These are phyloP conservation scores for Apiospora koreana DNA, from an alignment of 2,329 filamentous ascomycete genomes.

Conservation along the genomic window DNA sequence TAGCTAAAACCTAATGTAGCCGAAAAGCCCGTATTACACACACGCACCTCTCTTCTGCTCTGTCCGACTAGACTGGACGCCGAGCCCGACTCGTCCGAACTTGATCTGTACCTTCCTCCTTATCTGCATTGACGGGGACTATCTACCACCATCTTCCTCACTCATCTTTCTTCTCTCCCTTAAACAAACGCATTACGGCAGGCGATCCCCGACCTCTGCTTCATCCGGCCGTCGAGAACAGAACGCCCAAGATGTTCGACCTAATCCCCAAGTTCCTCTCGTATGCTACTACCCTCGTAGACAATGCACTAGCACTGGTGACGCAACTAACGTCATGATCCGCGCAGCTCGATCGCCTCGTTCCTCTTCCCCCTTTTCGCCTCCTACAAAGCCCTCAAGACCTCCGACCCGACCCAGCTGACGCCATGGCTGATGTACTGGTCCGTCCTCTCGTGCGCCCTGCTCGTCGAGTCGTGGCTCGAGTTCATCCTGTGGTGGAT, in stretches of 20 bases:
- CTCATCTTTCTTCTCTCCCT: background rate
- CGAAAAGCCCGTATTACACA: background rate
- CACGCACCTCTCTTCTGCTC: background rate
- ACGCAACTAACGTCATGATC: background rate
- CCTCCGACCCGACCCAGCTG: slow-evolving; percentile 82
- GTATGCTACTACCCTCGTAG: slow-evolving; percentile 45
- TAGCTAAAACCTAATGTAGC: slow-evolving; percentile 8
- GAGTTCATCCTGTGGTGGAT: slow-evolving; percentile 88
- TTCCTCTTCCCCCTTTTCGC: slow-evolving; percentile 95
- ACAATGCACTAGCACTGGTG: background rate
- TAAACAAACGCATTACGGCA: background rate
- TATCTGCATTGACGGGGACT: background rate
- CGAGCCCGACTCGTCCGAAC: background rate
- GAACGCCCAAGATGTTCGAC: slow-evolving; percentile 55
- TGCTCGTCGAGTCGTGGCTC: slow-evolving; percentile 84
- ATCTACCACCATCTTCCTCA: background rate
- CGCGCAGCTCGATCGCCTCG: slow-evolving; percentile 73
- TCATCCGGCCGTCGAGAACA: background rate
- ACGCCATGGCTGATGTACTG: slow-evolving; percentile 99
- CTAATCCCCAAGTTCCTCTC: slow-evolving; percentile 66
- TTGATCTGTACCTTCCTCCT: background rate
- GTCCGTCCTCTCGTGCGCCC: slow-evolving; percentile 82
- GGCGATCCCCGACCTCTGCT: background rate
- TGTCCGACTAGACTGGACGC: background rate
- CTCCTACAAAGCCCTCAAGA: slow-evolving; percentile 96